Evolutionary conservation across 83 land plant species (phyloP).

Genomic region (Diphasiastrum complanatum): DNA sequence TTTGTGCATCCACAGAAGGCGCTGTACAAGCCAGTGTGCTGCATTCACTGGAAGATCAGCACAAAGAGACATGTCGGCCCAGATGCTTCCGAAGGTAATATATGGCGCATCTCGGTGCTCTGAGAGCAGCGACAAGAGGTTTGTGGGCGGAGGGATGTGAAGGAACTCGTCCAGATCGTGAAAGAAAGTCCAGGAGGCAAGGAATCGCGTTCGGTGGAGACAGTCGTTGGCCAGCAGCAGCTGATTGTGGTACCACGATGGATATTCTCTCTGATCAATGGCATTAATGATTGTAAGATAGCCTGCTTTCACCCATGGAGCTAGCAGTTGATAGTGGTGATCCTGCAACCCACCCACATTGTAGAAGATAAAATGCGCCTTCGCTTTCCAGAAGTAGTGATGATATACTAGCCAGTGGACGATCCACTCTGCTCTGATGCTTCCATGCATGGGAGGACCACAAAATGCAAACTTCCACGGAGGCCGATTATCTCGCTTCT

Average conservation of each 20-base stretch:
- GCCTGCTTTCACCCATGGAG: constrained; percentile 8
- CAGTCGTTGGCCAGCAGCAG: constrained; percentile 18
- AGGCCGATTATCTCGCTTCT: too few relatives aligned
- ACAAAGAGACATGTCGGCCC: constrained; percentile 9
- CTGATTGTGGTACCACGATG: constrained; percentile 18
- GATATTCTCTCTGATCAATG: not conserved
- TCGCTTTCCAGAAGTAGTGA: constrained; percentile 16
- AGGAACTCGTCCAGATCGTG: constrained; percentile 19
- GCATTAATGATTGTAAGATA: constrained; percentile 12
- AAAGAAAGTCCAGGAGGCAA: constrained; percentile 9
- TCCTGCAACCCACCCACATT: constrained; percentile 15
- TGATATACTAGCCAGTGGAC: constrained; percentile 19
- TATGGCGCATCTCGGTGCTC: constrained; percentile 11
- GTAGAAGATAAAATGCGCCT: constrained; percentile 18
- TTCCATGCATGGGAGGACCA: constrained; percentile 18
- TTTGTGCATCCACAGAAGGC: constrained; percentile 14
- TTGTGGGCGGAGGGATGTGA: constrained; percentile 10
- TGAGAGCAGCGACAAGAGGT: not conserved
- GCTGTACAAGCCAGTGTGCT: constrained; percentile 1
- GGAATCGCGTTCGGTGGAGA: constrained; percentile 11
- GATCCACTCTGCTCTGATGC: constrained; percentile 4
- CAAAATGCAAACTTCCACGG: constrained; percentile 19
- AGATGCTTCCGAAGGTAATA: constrained; percentile 12
- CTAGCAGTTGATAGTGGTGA: not conserved
- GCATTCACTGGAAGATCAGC: not conserved